Base-by-base conservation (phyloP, 208 protist genomes). In the Endotrypanum monterogeii region DNA sequence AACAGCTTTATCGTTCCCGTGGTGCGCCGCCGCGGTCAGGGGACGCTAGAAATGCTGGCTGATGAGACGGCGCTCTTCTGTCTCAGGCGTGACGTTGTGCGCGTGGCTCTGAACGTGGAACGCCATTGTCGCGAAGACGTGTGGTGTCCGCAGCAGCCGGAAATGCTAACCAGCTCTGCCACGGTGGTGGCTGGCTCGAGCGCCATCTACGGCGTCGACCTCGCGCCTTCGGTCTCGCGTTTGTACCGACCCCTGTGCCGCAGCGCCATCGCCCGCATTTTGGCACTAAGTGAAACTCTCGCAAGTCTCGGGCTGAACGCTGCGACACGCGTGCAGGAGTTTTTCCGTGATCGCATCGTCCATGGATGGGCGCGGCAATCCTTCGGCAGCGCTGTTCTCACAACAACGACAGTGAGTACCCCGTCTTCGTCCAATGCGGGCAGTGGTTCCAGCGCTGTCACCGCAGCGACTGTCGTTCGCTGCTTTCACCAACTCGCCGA, bases 11-110 rank as follows among this genome's bases (percentile, higher is more conserved):
- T 83, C 35, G 54, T 74, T 23, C 72, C 78, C 9, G 69, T 83
- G 30, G 70, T 76, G 65, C 76, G 70, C 62, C 71, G 44, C 8
- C 62, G 71, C 48, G 79, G 71, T 3, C 67, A 73, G 56, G 23
- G 51, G 5, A 79, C 67, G 35, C 73, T 79, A 18, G 80, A 80
- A 56, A 58, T 81, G 5, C 71, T 84, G 7, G 71, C 76, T 1
- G 83, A 84, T 48, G 71, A 75, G 39, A 87, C 83, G 12, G 67
- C 83, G 8, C 75, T 87, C 5, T 87, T 84, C 58, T 83, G 74
- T 70, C 52, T 80, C 39, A 58, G 70, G 14, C 44, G 61, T 16
- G 54, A 76, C 28, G 28, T 76, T 9, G 55, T 69, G 23, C 67
- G 69, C 18, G 75, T 80, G 18, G 75, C 75, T 16, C 52, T 80